Evolutionary conservation across 805 yeast genomes (phyloP), one percentile per base, ranked within the genome.

Genomic region (Nakazawaea anatomiae): DNA sequence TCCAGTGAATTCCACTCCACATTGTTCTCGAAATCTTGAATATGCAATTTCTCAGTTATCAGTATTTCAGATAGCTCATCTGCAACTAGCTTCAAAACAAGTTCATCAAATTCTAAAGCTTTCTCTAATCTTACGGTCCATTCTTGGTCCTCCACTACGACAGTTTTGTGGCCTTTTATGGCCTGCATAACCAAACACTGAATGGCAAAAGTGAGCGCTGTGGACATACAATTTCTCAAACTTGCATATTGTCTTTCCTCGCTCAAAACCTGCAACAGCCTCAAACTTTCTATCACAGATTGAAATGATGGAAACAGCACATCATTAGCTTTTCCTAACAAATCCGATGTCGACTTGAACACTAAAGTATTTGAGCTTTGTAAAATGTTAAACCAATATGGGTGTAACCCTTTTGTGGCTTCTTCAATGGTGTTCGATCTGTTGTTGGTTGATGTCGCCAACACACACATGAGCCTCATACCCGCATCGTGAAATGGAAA

Each of bases 381-480:
- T 40, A 65, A 67, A 4, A 84, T 67, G 44, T 76, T 76, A 61
- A 82, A 87, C 89, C 91, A 85, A 63, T 86, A 79, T 0, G 97
- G 97, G 63, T 89, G 83, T 31, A 92, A 68, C 0, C 97, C 97
- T 55, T 80, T 81, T 5, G 63, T 65, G 0, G 96, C 85, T 62
- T 89, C 97, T 59, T 89, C 96, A 2, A 84, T 70, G 0, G 88
- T 81, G 57, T 89, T 96, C 2, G 87, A 73, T 51, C 84, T 74
- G 56, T 87, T 87, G 1, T 62, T 64, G 10, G 74, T 60, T 25
- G 78, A 68, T 5, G 87, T 65, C 11, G 90, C 96, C 44, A 84
- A 63, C 18, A 90, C 64, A 60, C 89, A 83, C 39, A 89, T 67
- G 44, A 79, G 58, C 52, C 97, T 71, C 0, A 91, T 87, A 36